These are phyloP conservation scores for Vigna mungo DNA, from an alignment of 306 rosid genomes.

Conservation along the genomic window DNA sequence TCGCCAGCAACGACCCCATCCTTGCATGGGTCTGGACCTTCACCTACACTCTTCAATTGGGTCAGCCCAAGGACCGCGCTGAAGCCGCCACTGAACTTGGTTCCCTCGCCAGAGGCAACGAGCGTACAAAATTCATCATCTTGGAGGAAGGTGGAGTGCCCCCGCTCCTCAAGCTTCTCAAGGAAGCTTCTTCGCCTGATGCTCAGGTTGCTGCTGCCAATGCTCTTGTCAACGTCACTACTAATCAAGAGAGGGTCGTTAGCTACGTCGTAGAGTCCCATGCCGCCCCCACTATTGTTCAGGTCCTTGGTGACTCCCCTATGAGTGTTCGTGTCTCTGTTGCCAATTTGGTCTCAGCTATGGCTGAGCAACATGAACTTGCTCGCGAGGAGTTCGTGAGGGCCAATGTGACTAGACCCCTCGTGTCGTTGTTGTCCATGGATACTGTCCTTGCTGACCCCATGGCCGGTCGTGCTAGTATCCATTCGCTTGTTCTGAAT, in stretches of 20 bases:
- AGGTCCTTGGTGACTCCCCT: slow-evolving; percentile 67
- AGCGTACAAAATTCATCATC: slow-evolving; percentile 74
- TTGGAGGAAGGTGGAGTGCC: slow-evolving; percentile 76
- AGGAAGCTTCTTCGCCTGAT: slow-evolving; percentile 64
- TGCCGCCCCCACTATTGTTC: slow-evolving; percentile 67
- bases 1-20: slow-evolving; percentile 81
- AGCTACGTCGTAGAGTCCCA: slow-evolving; percentile 41
- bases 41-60: slow-evolving; percentile 74
- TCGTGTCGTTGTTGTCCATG: slow-evolving; percentile 68
- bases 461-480: slow-evolving; percentile 50
- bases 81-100: slow-evolving; percentile 70
- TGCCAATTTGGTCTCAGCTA: slow-evolving; percentile 67
- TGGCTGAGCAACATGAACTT: slow-evolving; percentile 60
- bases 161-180: slow-evolving; percentile 77
- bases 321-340: slow-evolving; percentile 69
- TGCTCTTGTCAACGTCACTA: slow-evolving; percentile 61
- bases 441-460: slow-evolving; percentile 71
- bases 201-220: slow-evolving; percentile 78
- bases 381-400: slow-evolving; percentile 79
- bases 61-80: slow-evolving; percentile 67
- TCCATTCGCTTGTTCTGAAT: slow-evolving; percentile 68
- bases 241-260: slow-evolving; percentile 59
- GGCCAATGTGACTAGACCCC: slow-evolving; percentile 76
- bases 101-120: slow-evolving; percentile 59
- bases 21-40: slow-evolving; percentile 86